Conservation (phyloP, 805 yeast genomes). For the Cyberlindnera euphorbiae region DNA sequence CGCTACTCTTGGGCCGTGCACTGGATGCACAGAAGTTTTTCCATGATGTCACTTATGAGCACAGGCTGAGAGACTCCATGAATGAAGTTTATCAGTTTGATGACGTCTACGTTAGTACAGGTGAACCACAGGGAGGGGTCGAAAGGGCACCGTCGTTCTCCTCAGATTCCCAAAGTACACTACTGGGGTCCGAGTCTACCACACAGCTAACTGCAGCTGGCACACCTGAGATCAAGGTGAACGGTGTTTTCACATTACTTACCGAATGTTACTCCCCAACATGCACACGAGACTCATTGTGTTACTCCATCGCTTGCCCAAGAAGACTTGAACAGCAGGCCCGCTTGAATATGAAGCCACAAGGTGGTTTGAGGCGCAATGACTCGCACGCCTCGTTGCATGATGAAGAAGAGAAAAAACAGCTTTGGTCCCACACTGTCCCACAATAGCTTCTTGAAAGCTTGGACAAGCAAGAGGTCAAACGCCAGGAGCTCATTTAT, state of each 20-base stretch:
- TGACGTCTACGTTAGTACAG: slow-evolving; percentile 40
- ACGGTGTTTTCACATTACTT: slow-evolving; percentile 88
- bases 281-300: slow-evolving; percentile 79
- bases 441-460: slow-evolving; percentile 72
- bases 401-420: slow-evolving; percentile 75
- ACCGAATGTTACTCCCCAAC: slow-evolving; percentile 98
- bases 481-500: slow-evolving; percentile 91
- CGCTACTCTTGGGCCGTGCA: slow-evolving; percentile 82
- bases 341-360: slow-evolving; percentile 79
- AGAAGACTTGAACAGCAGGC: slow-evolving; percentile 94
- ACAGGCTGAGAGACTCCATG: slow-evolving; percentile 80
- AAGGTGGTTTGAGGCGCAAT: slow-evolving; percentile 77
- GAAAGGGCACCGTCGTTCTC: slow-evolving; percentile 28
- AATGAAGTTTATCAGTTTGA: slow-evolving; percentile 85
- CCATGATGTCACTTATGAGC: slow-evolving; percentile 94
- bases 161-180: slow-evolving; percentile 16
- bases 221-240: slow-evolving; percentile 37
- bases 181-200: slow-evolving; percentile 3
- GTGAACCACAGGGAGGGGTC: slow-evolving; percentile 22
- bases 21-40: slow-evolving; percentile 91
- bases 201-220: slow-evolving; percentile 13
- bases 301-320: slow-evolving; percentile 96
- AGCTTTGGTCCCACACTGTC: slow-evolving; percentile 92
- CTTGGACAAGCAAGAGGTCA: slow-evolving; percentile 78
- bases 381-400: slow-evolving; percentile 64